phyloP scores from a whole-genome alignment of 768 basidiomycete species.

The Xerocomus potaroensis region DNA sequence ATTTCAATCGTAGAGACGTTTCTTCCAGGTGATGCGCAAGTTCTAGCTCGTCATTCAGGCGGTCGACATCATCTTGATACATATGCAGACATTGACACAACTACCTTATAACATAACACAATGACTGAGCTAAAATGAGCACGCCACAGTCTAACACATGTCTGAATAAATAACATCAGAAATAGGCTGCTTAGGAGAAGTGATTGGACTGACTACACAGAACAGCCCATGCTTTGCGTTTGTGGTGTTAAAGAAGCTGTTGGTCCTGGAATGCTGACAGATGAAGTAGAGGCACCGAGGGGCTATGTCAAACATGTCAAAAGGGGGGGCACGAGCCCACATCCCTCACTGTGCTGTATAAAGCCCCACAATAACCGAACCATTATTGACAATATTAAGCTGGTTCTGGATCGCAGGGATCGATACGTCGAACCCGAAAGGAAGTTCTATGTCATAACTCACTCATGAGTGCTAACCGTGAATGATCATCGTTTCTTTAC shows the following conservation, averaged over 20 bases:
- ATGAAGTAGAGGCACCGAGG: slow-evolving; percentile 58
- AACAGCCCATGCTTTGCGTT: slow-evolving; percentile 47
- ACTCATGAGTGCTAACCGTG: slow-evolving; percentile 2
- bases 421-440: slow-evolving; percentile 62
- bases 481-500: slow-evolving; percentile 32
- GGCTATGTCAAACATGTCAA: slow-evolving; percentile 39
- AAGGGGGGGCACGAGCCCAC: background rate
- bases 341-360: slow-evolving; percentile 41
- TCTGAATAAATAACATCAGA: slow-evolving; percentile 35
- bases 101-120: no score
- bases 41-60: no score
- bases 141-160: no score
- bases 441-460: slow-evolving; percentile 43
- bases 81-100: no score
- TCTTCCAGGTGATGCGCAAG: no score
- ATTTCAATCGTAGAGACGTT: no score
- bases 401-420: slow-evolving; percentile 61
- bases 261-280: slow-evolving; percentile 46
- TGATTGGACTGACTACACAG: slow-evolving; percentile 40
- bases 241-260: slow-evolving; percentile 49
- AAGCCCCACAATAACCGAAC: slow-evolving; percentile 50
- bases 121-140: no score
- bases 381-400: slow-evolving; percentile 57
- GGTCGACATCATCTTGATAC: no score
- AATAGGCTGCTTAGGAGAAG: background rate